Base-by-base conservation (phyloP, 441 rosid genomes). In the Erodium moschatum region DNA sequence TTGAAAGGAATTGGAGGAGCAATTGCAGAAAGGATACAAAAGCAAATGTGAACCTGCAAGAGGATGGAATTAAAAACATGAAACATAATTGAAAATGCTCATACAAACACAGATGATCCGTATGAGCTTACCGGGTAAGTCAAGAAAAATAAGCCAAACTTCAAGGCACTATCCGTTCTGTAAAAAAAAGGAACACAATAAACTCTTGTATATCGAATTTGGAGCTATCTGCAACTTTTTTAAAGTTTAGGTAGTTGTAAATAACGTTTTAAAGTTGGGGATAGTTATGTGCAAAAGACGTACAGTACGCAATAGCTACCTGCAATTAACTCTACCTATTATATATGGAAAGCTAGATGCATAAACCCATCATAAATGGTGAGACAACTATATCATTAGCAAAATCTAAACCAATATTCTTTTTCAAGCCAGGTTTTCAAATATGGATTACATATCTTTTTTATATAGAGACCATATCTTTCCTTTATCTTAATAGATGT, bases 91-190 rank as follows among this genome's bases (percentile, higher is more conserved):
- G 38, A 52, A n/a, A 68, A 58, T 67, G 64, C 50, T 73, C 75
- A 67, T 2, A 72, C 56, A 54, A 61, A 46, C 72, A 71, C 9
- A 11, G 76, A 73, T 18, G 40, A 38, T 69, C 27, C 48, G 29
- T 10, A 67, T 58, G 16, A 73, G 64, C 87, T 80, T 86, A 95
- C 98, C 87, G 74, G n/a, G 72, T 92, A 95, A 70, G 76, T 73
- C 75, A 92, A 6, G 88, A 95, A 89, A 79, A 95, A 95, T 79
- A 95, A 81, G 66, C 96, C 96, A 75, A 92, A 95, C 80, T 88
- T 95, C 75, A 95, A 78, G 66, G 97, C 99, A 81, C 98, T 92
- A 72, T 92, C 99, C 63, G 96, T 95, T 90, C 99, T 92, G 94
- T 72, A 87, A 74, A 62, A 42, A 71, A 24, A 24, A 24, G 2